Base-by-base conservation (phyloP, 2,329 filamentous ascomycete species). In the Didymellaceae sp. region DNA sequence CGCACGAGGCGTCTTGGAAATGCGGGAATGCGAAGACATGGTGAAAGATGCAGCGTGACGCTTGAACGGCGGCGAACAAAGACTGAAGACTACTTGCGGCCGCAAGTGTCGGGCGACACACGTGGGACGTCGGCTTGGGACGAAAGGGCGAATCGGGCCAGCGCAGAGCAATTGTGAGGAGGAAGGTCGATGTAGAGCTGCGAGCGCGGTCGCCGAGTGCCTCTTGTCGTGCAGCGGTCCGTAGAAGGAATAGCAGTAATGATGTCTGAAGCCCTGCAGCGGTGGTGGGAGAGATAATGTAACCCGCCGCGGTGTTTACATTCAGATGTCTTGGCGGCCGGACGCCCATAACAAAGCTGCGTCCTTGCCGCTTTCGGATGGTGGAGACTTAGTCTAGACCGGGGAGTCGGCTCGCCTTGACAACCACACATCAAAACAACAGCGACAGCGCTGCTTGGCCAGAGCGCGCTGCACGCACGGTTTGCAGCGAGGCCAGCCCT, bases 231-330 rank as follows among this genome's bases (percentile, higher is more conserved):
- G 52, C 54, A 39, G 46, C 39, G 43, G 38, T 56, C 57, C 49
- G 48, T 52, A 52, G 60, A 63, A 69, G 57, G 54, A 69, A 72
- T 70, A 71, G 58, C 57, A 61, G 67, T 72, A 72, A 68, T 62
- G 69, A 73, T 73, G 65, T 55, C 60, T 39, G 55, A 16, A 44
- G 50, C 25, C 34, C 44, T 28, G 39, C 44, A 39, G 39, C 39
- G 61, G 58, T 64, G 65, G 61, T 59, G 59, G 58, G 57, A 52
- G 53, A 61, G 57, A 59, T 63, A 57, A 62, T 60, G 63, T 61
- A 52, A 8, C 25, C 51, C 35, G 44, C 45, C 45, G 44, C 45
- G 59, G 61, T 66, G 59, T 59, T 58, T 58, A 61, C 52, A 51
- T 47, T 26, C 53, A 54, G 48, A 31, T 50, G 16, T 41, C 16